Conservation (phyloP, 345 rosid genomes). For the Dipteronia dyeriana region DNA sequence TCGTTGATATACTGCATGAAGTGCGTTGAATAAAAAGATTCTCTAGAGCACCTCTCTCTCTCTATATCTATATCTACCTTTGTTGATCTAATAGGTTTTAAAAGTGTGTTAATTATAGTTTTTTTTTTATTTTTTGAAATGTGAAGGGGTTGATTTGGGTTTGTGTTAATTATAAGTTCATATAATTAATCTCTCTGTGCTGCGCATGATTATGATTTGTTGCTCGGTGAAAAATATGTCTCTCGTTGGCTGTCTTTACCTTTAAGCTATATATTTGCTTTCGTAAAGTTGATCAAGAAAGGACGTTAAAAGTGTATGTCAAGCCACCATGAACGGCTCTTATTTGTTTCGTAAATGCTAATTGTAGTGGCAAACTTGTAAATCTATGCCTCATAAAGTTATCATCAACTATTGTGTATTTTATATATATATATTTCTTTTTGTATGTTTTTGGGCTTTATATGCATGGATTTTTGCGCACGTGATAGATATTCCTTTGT, state of each 20-base stretch:
- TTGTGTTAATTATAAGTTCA: constrained; percentile 29
- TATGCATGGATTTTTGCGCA: constrained; percentile 44
- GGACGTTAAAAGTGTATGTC: neutral
- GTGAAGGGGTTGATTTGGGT: constrained; percentile 1
- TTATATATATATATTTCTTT: neutral
- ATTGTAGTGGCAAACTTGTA: constrained; percentile 11
- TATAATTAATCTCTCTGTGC: constrained; percentile 16
- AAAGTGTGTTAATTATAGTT: constrained; percentile 23
- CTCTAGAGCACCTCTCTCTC: neutral
- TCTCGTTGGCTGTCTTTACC: constrained; percentile 5
- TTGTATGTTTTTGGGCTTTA: constrained; percentile 12
- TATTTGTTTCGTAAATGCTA: neutral
- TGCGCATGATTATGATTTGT: constrained; percentile 25
- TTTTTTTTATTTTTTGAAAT: constrained; percentile 7
- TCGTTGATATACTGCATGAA: constrained; percentile 17
- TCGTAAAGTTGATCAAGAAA: constrained; percentile 21
- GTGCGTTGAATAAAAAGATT: neutral
- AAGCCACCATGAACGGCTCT: neutral
- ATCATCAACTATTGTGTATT: neutral
- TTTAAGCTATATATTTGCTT: neutral
- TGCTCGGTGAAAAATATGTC: constrained; percentile 10
- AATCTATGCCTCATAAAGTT: constrained; percentile 6
- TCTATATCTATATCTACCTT: constrained; percentile 10
- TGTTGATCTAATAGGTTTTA: constrained; percentile 13
- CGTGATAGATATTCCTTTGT: constrained; percentile 33